These are phyloP conservation scores for Gossypium lobatum DNA, from an alignment of 441 rosid species.

Conservation along the genomic window DNA sequence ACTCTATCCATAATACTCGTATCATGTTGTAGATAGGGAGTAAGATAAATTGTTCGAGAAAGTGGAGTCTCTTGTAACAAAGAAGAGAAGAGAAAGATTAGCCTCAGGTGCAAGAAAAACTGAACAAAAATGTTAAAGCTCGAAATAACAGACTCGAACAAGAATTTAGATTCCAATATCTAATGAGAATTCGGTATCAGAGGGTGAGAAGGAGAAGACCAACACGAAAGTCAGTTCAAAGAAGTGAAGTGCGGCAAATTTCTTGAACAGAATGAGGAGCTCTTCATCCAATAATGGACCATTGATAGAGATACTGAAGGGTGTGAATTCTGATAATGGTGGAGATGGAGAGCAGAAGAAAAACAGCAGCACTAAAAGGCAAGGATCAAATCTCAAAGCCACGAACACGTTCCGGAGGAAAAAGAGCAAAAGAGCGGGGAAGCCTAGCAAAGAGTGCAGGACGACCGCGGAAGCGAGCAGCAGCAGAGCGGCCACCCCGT, in stretches of 20 bases:
- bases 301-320: constrained; percentile 13
- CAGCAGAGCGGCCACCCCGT: not conserved
- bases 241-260: constrained; percentile 38
- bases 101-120: constrained; percentile 17
- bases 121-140: constrained; percentile 19
- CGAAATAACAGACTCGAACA: not conserved
- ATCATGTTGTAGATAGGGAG: constrained; percentile 15
- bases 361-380: not conserved
- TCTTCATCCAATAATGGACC: constrained; percentile 21
- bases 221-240: constrained; percentile 21
- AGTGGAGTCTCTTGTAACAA: constrained; percentile 14
- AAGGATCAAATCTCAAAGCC: constrained; percentile 12
- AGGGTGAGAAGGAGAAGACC: constrained; percentile 31
- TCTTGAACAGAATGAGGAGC: constrained; percentile 44
- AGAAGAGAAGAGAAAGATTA: constrained; percentile 27
- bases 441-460: constrained; percentile 23
- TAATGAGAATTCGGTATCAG: constrained; percentile 25
- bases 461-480: constrained; percentile 17
- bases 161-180: constrained; percentile 15
- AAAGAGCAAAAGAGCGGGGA: not conserved
- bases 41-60: constrained; percentile 16
- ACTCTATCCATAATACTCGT: no score
- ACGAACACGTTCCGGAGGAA: constrained; percentile 20
- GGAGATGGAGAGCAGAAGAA: constrained; percentile 4
- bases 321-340: constrained; percentile 22